Evolutionary conservation across 305 asterid species (phyloP).

Genomic region (Fraxinus platypoda): DNA sequence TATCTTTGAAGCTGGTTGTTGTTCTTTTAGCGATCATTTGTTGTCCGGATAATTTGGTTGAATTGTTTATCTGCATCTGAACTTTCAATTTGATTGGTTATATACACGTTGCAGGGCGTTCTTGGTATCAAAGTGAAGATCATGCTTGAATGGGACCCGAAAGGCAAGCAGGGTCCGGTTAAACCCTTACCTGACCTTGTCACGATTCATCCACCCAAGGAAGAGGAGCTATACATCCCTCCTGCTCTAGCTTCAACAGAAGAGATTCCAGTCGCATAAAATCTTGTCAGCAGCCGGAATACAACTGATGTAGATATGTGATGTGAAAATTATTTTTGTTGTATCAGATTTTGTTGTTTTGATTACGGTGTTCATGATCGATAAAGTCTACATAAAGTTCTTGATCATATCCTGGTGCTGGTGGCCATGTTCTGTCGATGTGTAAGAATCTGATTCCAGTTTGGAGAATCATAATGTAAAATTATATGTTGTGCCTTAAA

Average conservation of each 20-base stretch:
- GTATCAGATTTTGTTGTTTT: background rate
- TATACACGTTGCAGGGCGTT: conserved; percentile 31
- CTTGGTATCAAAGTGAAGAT: conserved; percentile 39
- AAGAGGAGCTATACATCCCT: conserved; percentile 21
- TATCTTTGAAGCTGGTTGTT: background rate
- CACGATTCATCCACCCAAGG: conserved; percentile 37
- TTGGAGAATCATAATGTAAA: background rate
- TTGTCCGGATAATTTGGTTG: background rate
- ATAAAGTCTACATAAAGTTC: background rate
- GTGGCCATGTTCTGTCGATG: background rate
- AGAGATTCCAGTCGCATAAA: conserved; percentile 15
- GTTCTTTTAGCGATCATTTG: background rate
- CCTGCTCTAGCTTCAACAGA: conserved; percentile 18
- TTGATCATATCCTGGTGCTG: background rate
- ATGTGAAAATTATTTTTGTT: background rate
- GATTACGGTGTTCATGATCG: background rate
- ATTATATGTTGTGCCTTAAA: background rate
- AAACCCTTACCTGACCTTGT: conserved; percentile 40
- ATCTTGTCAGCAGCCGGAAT: background rate
- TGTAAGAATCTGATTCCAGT: background rate
- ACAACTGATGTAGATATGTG: background rate
- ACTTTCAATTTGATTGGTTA: background rate
- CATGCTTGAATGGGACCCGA: conserved; percentile 40
- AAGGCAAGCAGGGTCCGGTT: conserved; percentile 33
- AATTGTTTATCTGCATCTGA: background rate